phyloP scores from a whole-genome alignment of 164 flowering plant species.

The Sedum album region DNA sequence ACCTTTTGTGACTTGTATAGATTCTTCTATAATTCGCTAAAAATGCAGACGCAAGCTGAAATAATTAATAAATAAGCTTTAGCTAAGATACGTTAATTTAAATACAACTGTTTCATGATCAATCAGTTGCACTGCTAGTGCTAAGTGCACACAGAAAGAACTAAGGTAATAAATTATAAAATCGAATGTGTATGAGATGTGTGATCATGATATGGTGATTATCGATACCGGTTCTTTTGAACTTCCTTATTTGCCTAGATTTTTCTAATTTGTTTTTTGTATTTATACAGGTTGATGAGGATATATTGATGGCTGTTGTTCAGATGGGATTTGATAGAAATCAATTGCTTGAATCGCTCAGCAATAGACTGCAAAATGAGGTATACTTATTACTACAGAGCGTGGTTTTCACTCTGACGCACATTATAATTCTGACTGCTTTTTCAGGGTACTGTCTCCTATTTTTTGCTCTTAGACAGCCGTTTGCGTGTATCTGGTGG shows the following conservation, averaged over 20 bases:
- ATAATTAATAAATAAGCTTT: too few species aligned
- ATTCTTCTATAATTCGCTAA: too few species aligned
- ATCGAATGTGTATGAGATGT: not conserved
- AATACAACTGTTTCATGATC: not conserved
- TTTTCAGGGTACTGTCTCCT: slow-evolving; percentile 70
- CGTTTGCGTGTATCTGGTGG: not conserved
- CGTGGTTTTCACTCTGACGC: not conserved
- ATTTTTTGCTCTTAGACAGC: not conserved
- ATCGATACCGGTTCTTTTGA: not conserved
- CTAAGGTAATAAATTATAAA: not conserved
- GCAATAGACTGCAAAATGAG: not conserved
- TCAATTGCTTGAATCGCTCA: not conserved
- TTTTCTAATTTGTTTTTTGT: too few species aligned
- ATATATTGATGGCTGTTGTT: not conserved
- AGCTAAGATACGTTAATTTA: not conserved
- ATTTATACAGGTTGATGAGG: not conserved
- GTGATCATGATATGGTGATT: not conserved
- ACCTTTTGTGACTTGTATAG: not conserved
- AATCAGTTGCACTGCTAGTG: not conserved
- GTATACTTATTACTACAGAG: not conserved
- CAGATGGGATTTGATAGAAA: not conserved
- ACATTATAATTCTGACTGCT: not conserved
- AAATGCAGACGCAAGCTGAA: too few species aligned
- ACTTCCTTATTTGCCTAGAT: not conserved
- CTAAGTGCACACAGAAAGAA: not conserved